Conservation (phyloP, 2,329 filamentous ascomycete genomes). For the Pseudocercospora cruenta region DNA sequence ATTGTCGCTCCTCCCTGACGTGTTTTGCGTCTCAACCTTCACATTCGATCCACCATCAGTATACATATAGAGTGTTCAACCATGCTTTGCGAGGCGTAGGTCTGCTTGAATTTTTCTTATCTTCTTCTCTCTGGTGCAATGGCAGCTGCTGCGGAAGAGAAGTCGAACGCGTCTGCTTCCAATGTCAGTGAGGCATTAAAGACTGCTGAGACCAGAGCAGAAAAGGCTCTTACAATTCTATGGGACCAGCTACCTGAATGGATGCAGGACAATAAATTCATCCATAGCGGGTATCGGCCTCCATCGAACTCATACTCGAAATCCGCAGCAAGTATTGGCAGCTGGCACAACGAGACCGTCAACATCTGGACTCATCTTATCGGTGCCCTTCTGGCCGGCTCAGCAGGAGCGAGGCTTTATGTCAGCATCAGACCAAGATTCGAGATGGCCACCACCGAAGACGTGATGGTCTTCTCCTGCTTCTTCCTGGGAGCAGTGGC, state of each 20-base stretch:
- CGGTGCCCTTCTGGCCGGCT: slow-evolving; percentile 64
- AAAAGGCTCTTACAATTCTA: slow-evolving; percentile 48
- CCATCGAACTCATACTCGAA: slow-evolving; percentile 63
- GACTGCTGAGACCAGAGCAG: slow-evolving; percentile 37
- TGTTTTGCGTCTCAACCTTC: slow-evolving; percentile 7
- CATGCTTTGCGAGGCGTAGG: neutral
- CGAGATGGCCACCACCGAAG: slow-evolving; percentile 60
- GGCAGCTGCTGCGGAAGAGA: neutral
- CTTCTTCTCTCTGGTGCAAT: neutral
- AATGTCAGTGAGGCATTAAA: slow-evolving; percentile 9
- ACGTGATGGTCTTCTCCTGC: slow-evolving; percentile 73
- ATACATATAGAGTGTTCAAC: neutral
- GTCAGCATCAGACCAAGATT: slow-evolving; percentile 67
- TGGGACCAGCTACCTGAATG: slow-evolving; percentile 50
- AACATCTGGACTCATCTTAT: slow-evolving; percentile 75
- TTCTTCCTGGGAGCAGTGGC: slow-evolving; percentile 70
- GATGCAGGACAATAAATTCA: slow-evolving; percentile 69
- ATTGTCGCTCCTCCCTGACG: neutral
- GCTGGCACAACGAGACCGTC: slow-evolving; percentile 70
- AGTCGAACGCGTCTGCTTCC: neutral
- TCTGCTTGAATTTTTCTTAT: neutral
- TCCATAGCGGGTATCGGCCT: slow-evolving; percentile 67
- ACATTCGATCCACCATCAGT: neutral
- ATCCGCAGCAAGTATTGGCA: slow-evolving; percentile 62
- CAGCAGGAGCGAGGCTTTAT: slow-evolving; percentile 59